Evolutionary conservation across 2,329 filamentous ascomycete genomes (phyloP), one percentile per base, ranked within the genome.

Genomic region (Elsinoe necatrix): DNA sequence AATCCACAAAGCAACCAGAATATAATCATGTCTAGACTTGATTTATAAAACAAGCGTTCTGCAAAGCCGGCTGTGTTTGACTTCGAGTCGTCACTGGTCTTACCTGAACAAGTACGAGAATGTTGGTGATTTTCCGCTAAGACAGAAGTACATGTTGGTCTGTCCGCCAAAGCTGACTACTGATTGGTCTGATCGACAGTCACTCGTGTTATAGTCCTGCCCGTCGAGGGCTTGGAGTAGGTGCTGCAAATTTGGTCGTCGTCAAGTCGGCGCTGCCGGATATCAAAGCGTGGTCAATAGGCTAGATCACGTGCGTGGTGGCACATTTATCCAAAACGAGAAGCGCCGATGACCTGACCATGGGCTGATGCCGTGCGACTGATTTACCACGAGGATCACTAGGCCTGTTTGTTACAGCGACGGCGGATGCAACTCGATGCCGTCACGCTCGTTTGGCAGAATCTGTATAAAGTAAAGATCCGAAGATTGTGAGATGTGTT

Each of bases 71-170:
- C 21, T n/a, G 41, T 25, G 41, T 25, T 14, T 14, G 41, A 18
- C 20, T 7, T 23, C 11, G 21, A 5, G 9, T 23, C 41, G 23
- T 45, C 41, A 21, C 11, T 12, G 20, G 20, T 45, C n/a, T 3
- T 25, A 25, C 45, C n/a, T 31, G 14, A 18, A 4, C 27, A 29
- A 29, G 8, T 18, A 31, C 45, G n/a, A 12, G 27, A 12, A 14
- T 34, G 45, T 50, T 50, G 25, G 45, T 18, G 45, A 34, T 50
- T 50, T 34, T 20, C 25, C 45, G 25, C 45, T 31, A 50, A 34
- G 25, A 16, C 7, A 18, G 14, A 25, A 31, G 45, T n/a, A n/a
- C 12, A 12, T 45, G 41, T 45, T 45, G 41, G 41, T 27, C 12
- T 2, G 11, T 25, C 4, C 4, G 20, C 1, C 5, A 5, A 45